Evolutionary conservation across 2,329 filamentous ascomycete genomes (phyloP).

Genomic region (Cercospora beticola): DNA sequence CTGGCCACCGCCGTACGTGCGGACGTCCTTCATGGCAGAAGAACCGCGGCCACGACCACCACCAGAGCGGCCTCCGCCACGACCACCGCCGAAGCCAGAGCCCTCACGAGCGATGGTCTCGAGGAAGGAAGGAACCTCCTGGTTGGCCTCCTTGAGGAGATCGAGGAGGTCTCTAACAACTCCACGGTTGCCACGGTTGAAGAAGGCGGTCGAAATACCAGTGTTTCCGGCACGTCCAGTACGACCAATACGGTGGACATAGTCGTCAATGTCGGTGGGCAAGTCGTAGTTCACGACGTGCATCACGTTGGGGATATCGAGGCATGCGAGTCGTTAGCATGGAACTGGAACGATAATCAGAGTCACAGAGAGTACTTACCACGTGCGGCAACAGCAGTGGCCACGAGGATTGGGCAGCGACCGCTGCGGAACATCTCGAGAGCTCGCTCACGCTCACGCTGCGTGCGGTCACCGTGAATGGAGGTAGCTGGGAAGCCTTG

Average conservation of each 20-base stretch:
- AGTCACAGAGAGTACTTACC: constrained; percentile 24
- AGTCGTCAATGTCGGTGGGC: constrained; percentile 98
- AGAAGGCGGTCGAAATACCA: constrained; percentile 96
- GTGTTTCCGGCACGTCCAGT: constrained; percentile 99
- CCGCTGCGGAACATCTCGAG: constrained; percentile 96
- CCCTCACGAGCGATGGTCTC: constrained; percentile 97
- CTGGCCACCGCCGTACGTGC: constrained; percentile 53
- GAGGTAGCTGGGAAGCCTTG: constrained; percentile 97
- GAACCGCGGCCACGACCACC: constrained; percentile 73
- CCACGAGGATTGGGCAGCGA: constrained; percentile 93
- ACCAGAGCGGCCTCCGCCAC: constrained; percentile 59
- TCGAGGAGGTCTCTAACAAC: constrained; percentile 95
- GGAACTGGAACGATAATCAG: not conserved
- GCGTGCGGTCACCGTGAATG: constrained; percentile 96
- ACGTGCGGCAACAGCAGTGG: constrained; percentile 90
- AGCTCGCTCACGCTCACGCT: constrained; percentile 97
- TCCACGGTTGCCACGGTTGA: constrained; percentile 99
- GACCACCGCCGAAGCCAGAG: constrained; percentile 70
- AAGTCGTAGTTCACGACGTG: constrained; percentile 99
- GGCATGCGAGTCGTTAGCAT: constrained; percentile 39
- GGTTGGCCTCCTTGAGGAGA: constrained; percentile 97
- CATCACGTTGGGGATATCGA: constrained; percentile 94
- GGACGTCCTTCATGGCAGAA: constrained; percentile 80
- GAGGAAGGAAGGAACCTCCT: constrained; percentile 89
- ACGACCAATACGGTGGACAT: constrained; percentile 99